Evolutionary conservation across 1,139 yeast genomes (phyloP).

Genomic region (Saccharomycopsis hybrid): DNA sequence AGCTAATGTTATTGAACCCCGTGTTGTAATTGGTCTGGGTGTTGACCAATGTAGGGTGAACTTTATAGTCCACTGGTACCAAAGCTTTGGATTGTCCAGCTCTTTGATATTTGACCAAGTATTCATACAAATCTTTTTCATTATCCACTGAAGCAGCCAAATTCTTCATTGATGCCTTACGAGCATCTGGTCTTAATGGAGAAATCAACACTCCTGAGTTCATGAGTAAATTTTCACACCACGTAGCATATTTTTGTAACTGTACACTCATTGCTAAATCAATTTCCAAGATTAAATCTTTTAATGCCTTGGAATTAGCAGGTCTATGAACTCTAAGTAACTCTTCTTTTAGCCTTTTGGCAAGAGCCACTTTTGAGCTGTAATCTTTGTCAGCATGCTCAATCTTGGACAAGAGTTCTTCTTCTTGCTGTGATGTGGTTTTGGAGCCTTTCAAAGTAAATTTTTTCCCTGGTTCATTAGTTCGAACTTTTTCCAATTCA

Average conservation of each 20-base stretch:
- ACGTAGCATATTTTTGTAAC: constrained; percentile 80
- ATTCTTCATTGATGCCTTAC: constrained; percentile 61
- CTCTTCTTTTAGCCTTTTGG: constrained; percentile 70
- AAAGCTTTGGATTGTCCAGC: constrained; percentile 36
- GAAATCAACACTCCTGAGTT: constrained; percentile 79
- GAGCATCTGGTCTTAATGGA: constrained; percentile 51
- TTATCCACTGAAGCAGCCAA: constrained; percentile 74
- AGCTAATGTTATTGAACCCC: background rate
- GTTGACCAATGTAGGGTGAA: constrained; percentile 60
- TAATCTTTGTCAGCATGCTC: constrained; percentile 83
- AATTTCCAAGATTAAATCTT: constrained; percentile 73
- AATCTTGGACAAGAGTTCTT: constrained; percentile 75
- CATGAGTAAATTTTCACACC: constrained; percentile 75
- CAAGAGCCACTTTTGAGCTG: constrained; percentile 64
- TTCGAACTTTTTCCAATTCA: constrained; percentile 76
- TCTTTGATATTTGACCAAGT: constrained; percentile 45
- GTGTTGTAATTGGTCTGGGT: constrained; percentile 20
- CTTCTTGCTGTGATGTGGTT: constrained; percentile 86
- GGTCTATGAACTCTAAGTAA: constrained; percentile 74
- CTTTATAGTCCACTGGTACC: constrained; percentile 66
- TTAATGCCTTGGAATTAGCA: constrained; percentile 61
- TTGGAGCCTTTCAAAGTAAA: constrained; percentile 74
- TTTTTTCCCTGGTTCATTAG: constrained; percentile 74
- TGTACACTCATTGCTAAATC: constrained; percentile 88
- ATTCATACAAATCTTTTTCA: constrained; percentile 74